A percentile compares a stretch with the other conserved stretches of the same genome.
Evolutionary conservation across 2,329 filamentous ascomycete genomes (phyloP).

Genomic region (Neopestalotiopsis sp.): DNA sequence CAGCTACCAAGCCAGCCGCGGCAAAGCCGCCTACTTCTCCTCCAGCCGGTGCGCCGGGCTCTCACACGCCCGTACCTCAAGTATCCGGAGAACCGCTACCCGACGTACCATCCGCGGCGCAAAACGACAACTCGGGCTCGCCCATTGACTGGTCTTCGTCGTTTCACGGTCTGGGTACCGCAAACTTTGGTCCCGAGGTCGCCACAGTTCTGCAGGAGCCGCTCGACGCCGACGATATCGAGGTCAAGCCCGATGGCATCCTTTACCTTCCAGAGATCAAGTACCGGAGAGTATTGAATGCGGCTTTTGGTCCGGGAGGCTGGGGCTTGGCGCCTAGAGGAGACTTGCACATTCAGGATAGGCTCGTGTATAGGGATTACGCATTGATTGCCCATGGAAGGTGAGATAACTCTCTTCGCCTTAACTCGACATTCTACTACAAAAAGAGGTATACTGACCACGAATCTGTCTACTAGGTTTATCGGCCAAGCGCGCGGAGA

Average conservation of each 20-base stretch:
- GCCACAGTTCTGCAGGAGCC: constrained; percentile 71
- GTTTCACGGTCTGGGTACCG: constrained; percentile 77
- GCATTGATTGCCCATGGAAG: constrained; percentile 86
- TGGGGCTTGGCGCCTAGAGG: constrained; percentile 93
- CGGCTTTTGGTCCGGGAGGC: constrained; percentile 90
- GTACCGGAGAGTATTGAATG: constrained; percentile 88
- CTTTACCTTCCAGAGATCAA: constrained; percentile 98
- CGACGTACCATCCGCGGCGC: constrained; percentile 26
- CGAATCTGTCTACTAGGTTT: constrained; percentile 60
- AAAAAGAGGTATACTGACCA: neutral
- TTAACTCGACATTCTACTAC: neutral
- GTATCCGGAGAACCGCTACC: constrained; percentile 34
- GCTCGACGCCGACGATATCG: constrained; percentile 76
- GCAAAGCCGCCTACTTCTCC: constrained; percentile 19
- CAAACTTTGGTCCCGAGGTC: constrained; percentile 73
- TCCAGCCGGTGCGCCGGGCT: constrained; percentile 10
- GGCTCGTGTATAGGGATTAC: constrained; percentile 86
- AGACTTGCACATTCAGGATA: constrained; percentile 83
- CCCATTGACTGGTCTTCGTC: constrained; percentile 80
- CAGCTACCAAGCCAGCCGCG: constrained; percentile 18
- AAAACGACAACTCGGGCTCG: constrained; percentile 14
- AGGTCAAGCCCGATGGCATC: constrained; percentile 97
- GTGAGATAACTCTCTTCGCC: constrained; percentile 52
- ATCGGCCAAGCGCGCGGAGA: constrained; percentile 93
- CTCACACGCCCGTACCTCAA: constrained; percentile 31